Base-by-base conservation (phyloP, 805 yeast genomes). In the Candida ortonii region DNA sequence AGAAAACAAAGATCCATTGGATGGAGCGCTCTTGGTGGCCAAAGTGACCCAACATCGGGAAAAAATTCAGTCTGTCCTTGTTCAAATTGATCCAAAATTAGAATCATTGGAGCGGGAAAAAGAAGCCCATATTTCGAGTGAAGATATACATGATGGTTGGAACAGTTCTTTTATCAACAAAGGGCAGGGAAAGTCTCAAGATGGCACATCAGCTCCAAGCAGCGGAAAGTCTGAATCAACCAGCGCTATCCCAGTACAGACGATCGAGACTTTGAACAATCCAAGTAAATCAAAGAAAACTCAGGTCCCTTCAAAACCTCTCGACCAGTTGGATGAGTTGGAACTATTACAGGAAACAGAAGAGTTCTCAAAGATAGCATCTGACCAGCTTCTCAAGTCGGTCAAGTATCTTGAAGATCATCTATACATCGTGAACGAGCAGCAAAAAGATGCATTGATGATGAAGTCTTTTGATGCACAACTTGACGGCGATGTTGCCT, bases 381-480 rank as follows among this genome's bases (percentile, higher is more conserved):
- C 59, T 3, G 62, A 64, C 13, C 69, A 81, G 29, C 65, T 76
- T 26, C 51, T 61, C n/a, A 57, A 62, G 34, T 67, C 80, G 47
- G 71, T 78, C 43, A 63, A 61, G 32, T 78, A 65, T 59, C 63
- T 84, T 45, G 64, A 69, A 28, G 56, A 54, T 56, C 85, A 81
- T 58, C 76, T 84, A 24, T 68, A 72, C 38, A 84, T 93, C 38
- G 76, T 89, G 31, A 76, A 77, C 4, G 87, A 82, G 45, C 79
- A 80, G 42, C 97, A 93, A 56, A 87, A 89, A 54, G 97, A 93
- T 59, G 86, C 95, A 0, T 73, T 93, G 39, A 68, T 89, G 55
- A 89, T 90, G 96, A 80, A 81, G 14, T 94, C 97, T 0, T 93
- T 93, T 59, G 95, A 90, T 51, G 67, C 69, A 36, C 86, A 87